phyloP scores from a whole-genome alignment of 1,139 yeast genomes.

The Candida neerlandica region DNA sequence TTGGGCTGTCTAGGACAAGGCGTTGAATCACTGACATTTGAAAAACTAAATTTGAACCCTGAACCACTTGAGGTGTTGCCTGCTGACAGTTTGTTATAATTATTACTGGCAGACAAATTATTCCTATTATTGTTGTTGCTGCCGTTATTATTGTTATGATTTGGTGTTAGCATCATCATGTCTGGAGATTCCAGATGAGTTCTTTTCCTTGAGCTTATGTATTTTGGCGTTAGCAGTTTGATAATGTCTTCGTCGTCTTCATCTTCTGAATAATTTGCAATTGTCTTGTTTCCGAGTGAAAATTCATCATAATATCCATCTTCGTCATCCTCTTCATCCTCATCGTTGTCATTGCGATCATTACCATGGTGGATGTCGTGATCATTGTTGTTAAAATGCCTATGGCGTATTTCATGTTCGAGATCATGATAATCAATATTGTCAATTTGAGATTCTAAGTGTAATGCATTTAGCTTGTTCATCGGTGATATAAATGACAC shows the following conservation, averaged over 20 bases:
- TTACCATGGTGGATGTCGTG: too few species aligned
- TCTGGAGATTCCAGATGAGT: constrained; percentile 13
- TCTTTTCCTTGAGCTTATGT: constrained; percentile 13
- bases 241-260: constrained; percentile 7
- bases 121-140: constrained; percentile 10
- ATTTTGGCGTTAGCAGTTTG: constrained; percentile 10
- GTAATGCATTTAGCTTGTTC: constrained; percentile 33
- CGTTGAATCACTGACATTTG: constrained; percentile 32
- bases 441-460: constrained; percentile 20
- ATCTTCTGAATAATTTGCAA: constrained; percentile 15
- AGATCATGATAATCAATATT: constrained; percentile 1
- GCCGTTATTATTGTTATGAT: constrained; percentile 15
- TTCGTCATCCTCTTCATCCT: constrained; percentile 14
- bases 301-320: constrained; percentile 17
- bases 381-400: too few species aligned
- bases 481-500: constrained; percentile 42
- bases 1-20: constrained; percentile 38
- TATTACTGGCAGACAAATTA: background rate
- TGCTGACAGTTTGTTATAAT: constrained; percentile 9
- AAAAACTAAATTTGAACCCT: constrained; percentile 28
- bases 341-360: constrained; percentile 8
- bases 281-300: constrained; percentile 22
- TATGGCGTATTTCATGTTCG: constrained; percentile 5
- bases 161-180: constrained; percentile 10
- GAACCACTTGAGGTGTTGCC: constrained; percentile 13